Percentiles rank a stretch among this genome's conserved stretches.
Conservation (phyloP, 148 eudicot species). For the Talinum fruticosum region DNA sequence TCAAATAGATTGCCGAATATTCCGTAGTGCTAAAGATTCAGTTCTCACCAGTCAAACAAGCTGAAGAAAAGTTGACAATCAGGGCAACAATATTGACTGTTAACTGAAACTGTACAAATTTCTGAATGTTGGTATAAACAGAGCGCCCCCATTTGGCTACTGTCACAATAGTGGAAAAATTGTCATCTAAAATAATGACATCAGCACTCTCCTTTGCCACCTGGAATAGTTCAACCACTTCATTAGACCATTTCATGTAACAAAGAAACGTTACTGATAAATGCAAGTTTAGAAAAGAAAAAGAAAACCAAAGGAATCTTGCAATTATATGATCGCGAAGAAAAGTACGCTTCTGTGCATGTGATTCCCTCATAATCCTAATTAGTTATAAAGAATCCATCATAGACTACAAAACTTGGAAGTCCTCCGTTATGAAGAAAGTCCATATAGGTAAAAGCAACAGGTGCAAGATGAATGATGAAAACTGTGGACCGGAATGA, state of each 20-base stretch:
- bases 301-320: background rate
- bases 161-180: constrained; percentile 77
- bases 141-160: constrained; percentile 94
- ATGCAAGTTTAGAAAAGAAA: background rate
- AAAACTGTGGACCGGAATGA: background rate
- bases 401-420: background rate
- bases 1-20: background rate
- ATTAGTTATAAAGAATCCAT: background rate
- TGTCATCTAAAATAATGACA: constrained; percentile 83
- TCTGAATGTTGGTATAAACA: constrained; percentile 76
- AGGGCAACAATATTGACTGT: constrained; percentile 86
- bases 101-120: constrained; percentile 86
- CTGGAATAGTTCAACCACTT: constrained; percentile 34
- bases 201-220: constrained; percentile 96
- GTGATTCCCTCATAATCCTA: background rate
- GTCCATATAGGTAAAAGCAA: background rate
- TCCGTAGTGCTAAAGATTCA: background rate
- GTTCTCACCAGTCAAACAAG: constrained; percentile 77
- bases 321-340: background rate
- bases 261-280: background rate
- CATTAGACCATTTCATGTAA: constrained; percentile 5
- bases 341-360: background rate
- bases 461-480: background rate
- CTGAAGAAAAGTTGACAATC: constrained; percentile 76
- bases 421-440: background rate